These are phyloP conservation scores for Nepenthes gracilis DNA, from an alignment of 148 eudicot genomes.

Conservation along the genomic window DNA sequence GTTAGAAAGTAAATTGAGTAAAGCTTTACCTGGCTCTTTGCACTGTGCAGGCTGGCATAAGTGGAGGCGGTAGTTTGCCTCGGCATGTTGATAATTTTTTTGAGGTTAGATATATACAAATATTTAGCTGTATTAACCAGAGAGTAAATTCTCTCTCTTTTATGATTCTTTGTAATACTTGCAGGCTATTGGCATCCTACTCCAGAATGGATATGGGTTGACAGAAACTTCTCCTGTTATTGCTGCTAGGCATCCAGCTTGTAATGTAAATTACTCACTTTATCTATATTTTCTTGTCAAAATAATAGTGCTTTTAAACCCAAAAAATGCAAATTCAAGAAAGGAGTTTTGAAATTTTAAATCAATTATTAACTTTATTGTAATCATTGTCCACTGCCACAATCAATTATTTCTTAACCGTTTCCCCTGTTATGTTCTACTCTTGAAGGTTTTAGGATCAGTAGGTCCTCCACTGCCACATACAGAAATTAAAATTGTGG, in stretches of 20 bases:
- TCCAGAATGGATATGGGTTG: constrained; percentile 90
- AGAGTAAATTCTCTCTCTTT: constrained; percentile 1
- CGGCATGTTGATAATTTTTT: constrained; percentile 77
- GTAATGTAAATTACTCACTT: constrained; percentile 46
- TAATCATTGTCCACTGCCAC: background rate
- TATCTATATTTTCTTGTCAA: background rate
- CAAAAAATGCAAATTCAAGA: background rate
- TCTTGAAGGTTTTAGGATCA: constrained; percentile 78
- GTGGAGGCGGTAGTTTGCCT: constrained; percentile 96
- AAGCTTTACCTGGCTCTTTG: constrained; percentile 8
- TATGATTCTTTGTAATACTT: constrained; percentile 5
- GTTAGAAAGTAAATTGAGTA: background rate
- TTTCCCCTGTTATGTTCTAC: constrained; percentile 6
- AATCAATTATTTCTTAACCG: background rate
- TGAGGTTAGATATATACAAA: constrained; percentile 47
- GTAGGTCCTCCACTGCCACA: constrained; percentile 64
- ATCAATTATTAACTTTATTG: background rate
- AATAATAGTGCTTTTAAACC: background rate
- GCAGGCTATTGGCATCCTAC: constrained; percentile 67
- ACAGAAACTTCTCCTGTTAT: constrained; percentile 87
- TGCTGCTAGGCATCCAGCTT: constrained; percentile 49
- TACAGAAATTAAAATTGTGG: constrained; percentile 65
- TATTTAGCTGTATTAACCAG: constrained; percentile 5
- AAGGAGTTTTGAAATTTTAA: background rate
- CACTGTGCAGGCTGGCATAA: constrained; percentile 67